Percentiles rank a stretch among this genome's conserved stretches.
These are phyloP conservation scores for Podospora tetraspora DNA, from an alignment of 495 filamentous ascomycete genomes.

Conservation along the genomic window DNA sequence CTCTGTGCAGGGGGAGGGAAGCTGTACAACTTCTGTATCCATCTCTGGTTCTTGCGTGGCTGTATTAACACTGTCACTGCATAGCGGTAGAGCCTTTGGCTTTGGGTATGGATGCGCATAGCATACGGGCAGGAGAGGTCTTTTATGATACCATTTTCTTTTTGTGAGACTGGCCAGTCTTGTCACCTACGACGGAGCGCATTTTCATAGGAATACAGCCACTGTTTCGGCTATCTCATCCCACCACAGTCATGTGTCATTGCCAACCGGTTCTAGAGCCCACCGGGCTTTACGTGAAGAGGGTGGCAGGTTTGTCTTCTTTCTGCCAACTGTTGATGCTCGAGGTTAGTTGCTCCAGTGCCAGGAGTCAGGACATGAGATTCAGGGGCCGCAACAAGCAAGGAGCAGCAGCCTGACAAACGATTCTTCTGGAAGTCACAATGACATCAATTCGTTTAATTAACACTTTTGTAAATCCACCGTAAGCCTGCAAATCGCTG, in stretches of 20 bases:
- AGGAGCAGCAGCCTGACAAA: too few species aligned
- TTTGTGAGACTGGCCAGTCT: not conserved
- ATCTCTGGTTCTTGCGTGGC: not conserved
- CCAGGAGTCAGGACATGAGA: too few species aligned
- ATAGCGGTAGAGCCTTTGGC: not conserved
- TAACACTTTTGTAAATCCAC: not conserved
- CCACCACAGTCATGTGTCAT: too few species aligned
- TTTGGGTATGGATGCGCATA: not conserved
- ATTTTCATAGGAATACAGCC: not conserved
- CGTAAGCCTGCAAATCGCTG: not conserved
- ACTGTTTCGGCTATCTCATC: not conserved
- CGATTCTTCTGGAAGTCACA: too few species aligned
- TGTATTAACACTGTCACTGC: not conserved
- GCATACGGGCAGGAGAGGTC: not conserved
- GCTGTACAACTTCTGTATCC: not conserved
- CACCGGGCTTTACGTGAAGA: too few species aligned
- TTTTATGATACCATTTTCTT: not conserved
- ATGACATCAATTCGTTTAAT: not conserved
- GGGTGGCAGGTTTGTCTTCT: too few species aligned
- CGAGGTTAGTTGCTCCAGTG: too few species aligned
- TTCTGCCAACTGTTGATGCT: too few species aligned
- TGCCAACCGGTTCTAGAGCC: too few species aligned
- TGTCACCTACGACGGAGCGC: not conserved
- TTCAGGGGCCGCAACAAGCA: too few species aligned
- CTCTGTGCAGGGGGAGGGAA: not conserved